Conservation (phyloP, 78 protist genomes). For the Cavenderia fasciculata region DNA sequence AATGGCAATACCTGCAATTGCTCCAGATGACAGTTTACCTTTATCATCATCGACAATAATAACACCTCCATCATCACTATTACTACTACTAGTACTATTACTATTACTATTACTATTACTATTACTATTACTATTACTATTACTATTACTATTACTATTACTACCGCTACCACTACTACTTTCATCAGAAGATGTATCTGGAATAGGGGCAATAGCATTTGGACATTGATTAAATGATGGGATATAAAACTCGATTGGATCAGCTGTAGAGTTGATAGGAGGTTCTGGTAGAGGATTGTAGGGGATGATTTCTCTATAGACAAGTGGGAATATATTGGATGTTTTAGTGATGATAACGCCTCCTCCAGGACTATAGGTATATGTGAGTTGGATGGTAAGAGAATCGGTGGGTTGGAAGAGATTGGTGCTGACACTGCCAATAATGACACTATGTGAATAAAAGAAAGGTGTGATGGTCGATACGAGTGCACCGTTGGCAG, state of each 20-base stretch:
- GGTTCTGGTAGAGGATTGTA: conserved; percentile 10
- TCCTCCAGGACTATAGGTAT: not conserved
- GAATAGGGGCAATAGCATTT: not conserved
- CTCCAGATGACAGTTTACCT: not conserved
- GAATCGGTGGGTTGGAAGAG: not conserved
- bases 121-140: too few species aligned
- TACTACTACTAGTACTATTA: too few species aligned
- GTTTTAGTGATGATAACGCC: not conserved
- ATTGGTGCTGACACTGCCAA: not conserved
- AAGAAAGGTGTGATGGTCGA: not conserved
- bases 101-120: too few species aligned
- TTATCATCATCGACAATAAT: not conserved
- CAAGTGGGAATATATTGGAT: not conserved
- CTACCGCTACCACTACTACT: too few species aligned
- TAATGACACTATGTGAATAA: not conserved
- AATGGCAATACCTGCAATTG: not conserved
- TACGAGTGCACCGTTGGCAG: not conserved
- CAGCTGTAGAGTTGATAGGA: not conserved
- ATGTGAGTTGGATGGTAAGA: not conserved
- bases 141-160: too few species aligned
- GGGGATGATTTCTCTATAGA: not conserved
- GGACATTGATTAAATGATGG: not conserved
- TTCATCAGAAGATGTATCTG: not conserved
- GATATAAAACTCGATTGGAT: not conserved
- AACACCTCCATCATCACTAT: too few species aligned